Base-by-base conservation (phyloP, 73 alveolate species). In the Paramecium pentaurelia region DNA sequence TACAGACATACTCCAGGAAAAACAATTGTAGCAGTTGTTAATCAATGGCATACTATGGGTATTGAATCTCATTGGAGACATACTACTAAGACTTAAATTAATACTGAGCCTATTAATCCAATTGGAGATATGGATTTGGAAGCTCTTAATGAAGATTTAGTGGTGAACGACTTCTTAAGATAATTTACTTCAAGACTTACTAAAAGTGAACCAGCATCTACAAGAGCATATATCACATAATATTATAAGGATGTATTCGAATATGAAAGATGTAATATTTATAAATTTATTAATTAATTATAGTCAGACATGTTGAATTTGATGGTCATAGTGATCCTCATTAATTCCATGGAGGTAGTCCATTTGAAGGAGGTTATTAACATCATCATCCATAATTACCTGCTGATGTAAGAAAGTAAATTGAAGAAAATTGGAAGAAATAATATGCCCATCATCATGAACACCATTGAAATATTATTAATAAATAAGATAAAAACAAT, bases 1-100 rank as follows among this genome's bases (percentile, higher is more conserved):
- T 93, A 95, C 87, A 86, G 92, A 37, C 37, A 92, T 16, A 94
- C 86, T 12, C 94, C 94, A 60, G 97, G 96, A 75, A 93, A 96
- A 94, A 94, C 91, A 36, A 89, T 96, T n/a, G 98, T 96, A 12
- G 98, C 96, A 27, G 96, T 96, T 20, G 98, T 96, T 71, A 96
- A 96, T 93, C 93, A 96, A 92, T 96, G 98, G 98, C 98, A 96
- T 58, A 86, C 94, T 89, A 96, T 92, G 83, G 98, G 98, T 16
- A 93, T 96, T 84, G 98, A 96, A 84, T 95, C 90, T 86, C 95
- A 86, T 77, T 96, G 98, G 98, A 80, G 95, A 71, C 84, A 60
- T 32, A 60, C 94, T 47, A 89, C 94, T 25, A 71, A 71, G 40
- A 89, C 96, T 8, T 93, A 84, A 12, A 71, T 47, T 36, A 60